phyloP scores from a whole-genome alignment of 2,329 filamentous ascomycete species.

The Clarireedia monteithiana region DNA sequence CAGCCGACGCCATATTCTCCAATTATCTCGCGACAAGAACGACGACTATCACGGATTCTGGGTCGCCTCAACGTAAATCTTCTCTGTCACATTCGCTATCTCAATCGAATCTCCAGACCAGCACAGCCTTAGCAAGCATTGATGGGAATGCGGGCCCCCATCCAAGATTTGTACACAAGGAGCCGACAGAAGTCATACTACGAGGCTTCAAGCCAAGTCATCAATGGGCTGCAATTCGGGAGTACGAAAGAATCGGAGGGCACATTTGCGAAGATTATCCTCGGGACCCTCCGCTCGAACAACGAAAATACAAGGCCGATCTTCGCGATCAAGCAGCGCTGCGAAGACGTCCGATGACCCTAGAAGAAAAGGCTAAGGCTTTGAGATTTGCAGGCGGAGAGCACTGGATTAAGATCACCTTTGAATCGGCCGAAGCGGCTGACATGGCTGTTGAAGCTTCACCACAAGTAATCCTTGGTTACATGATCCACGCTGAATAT shows the following conservation, averaged over 20 bases:
- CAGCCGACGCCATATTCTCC: slow-evolving; percentile 54
- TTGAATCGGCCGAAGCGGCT: slow-evolving; percentile 65
- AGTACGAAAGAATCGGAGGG: slow-evolving; percentile 82
- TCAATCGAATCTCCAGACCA: slow-evolving; percentile 28
- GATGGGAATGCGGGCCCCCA: slow-evolving; percentile 21
- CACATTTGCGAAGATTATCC: slow-evolving; percentile 90
- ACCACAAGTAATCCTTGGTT: slow-evolving; percentile 63
- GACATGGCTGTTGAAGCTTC: slow-evolving; percentile 62
- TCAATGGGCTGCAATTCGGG: slow-evolving; percentile 81
- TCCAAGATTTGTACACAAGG: slow-evolving; percentile 33
- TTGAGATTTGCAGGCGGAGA: slow-evolving; percentile 75
- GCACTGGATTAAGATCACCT: slow-evolving; percentile 88
- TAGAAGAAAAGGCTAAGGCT: slow-evolving; percentile 69
- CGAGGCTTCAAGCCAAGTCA: slow-evolving; percentile 66
- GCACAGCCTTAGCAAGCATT: slow-evolving; percentile 26
- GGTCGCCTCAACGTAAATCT: slow-evolving; percentile 27
- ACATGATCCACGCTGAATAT: slow-evolving; percentile 62
- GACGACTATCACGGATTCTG: slow-evolving; percentile 25
- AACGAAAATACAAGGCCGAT: slow-evolving; percentile 64
- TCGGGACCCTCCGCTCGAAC: slow-evolving; percentile 67
- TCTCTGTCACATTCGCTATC: slow-evolving; percentile 26
- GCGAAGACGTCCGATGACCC: slow-evolving; percentile 55
- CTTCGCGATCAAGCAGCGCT: slow-evolving; percentile 66
- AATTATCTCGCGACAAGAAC: slow-evolving; percentile 44
- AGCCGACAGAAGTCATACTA: slow-evolving; percentile 72